phyloP scores from a whole-genome alignment of 805 yeast genomes.

The Candida odintsovae region DNA sequence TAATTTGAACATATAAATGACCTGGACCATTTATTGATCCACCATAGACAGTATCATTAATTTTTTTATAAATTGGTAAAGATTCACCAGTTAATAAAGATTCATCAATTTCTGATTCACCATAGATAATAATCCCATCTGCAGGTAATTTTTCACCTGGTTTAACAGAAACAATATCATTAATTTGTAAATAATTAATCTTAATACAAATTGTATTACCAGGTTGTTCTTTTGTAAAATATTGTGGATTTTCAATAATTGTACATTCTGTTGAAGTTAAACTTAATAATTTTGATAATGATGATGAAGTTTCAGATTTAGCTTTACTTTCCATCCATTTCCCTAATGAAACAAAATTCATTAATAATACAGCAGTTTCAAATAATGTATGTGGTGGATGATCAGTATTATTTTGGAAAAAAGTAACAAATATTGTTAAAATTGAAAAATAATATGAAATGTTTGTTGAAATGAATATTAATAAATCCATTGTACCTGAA shows the following conservation, averaged over 20 bases:
- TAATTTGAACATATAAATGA: constrained; percentile 60
- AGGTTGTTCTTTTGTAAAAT: constrained; percentile 17
- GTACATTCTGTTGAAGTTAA: constrained; percentile 74
- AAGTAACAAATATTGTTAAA: constrained; percentile 47
- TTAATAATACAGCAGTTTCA: constrained; percentile 82
- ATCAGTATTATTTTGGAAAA: constrained; percentile 32
- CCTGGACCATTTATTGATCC: constrained; percentile 88
- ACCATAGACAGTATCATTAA: constrained; percentile 68
- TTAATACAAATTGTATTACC: constrained; percentile 44
- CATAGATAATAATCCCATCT: constrained; percentile 77
- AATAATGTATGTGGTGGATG: constrained; percentile 66
- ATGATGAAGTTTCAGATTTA: constrained; percentile 88
- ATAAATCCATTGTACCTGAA: constrained; percentile 86
- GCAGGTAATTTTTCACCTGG: constrained; percentile 92
- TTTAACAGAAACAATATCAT: constrained; percentile 69
- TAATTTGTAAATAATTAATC: constrained; percentile 69
- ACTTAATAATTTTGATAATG: constrained; percentile 74
- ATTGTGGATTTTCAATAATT: constrained; percentile 42
- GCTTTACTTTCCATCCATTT: constrained; percentile 90
- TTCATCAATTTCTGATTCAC: constrained; percentile 83
- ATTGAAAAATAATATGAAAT: constrained; percentile 75
- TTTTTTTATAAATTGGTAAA: constrained; percentile 56
- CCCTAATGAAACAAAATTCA: constrained; percentile 81
- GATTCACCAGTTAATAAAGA: constrained; percentile 92
- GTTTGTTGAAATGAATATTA: constrained; percentile 77